phyloP scores from a whole-genome alignment of 768 basidiomycete species.

The Lepiota brunneoincarnata region DNA sequence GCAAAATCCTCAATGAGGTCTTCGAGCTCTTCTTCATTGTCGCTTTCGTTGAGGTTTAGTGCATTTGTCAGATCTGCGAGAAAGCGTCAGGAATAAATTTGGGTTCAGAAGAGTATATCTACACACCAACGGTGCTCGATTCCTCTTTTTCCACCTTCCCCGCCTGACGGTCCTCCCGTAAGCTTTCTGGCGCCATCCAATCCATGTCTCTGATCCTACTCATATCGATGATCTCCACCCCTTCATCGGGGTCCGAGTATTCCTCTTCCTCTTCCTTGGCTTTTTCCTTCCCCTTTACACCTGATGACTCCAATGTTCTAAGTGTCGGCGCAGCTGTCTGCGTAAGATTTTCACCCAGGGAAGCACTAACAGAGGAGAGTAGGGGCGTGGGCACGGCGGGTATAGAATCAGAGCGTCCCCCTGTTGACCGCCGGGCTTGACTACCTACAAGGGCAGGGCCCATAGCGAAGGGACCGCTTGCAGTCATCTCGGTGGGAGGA shows the following conservation, averaged over 20 bases:
- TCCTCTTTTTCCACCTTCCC: conserved; percentile 45
- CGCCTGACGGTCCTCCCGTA: conserved; percentile 44
- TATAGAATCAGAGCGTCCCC: conserved; percentile 56
- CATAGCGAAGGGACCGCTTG: conserved; percentile 86
- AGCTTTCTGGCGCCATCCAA: conserved; percentile 83
- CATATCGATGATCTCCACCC: conserved; percentile 86
- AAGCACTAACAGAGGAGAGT: conserved; percentile 29
- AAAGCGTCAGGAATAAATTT: not conserved
- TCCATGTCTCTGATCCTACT: conserved; percentile 75
- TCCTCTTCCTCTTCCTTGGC: conserved; percentile 47
- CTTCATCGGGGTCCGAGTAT: conserved; percentile 87
- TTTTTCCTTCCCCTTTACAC: conserved; percentile 21
- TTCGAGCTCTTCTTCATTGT: conserved; percentile 78
- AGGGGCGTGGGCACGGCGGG: conserved; percentile 38
- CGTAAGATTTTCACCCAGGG: conserved; percentile 49
- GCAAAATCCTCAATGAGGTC: conserved; percentile 74
- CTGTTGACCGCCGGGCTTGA: conserved; percentile 42
- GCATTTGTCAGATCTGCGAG: conserved; percentile 51
- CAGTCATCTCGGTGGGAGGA: conserved; percentile 70
- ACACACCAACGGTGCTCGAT: conserved; percentile 25
- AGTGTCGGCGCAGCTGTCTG: conserved; percentile 48
- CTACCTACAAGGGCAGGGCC: conserved; percentile 71
- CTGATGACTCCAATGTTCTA: conserved; percentile 32
- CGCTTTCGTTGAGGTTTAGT: conserved; percentile 70
- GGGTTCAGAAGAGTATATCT: not conserved